Evolutionary conservation across 2,329 filamentous ascomycete genomes (phyloP).

Genomic region (Pyricularia sp.): DNA sequence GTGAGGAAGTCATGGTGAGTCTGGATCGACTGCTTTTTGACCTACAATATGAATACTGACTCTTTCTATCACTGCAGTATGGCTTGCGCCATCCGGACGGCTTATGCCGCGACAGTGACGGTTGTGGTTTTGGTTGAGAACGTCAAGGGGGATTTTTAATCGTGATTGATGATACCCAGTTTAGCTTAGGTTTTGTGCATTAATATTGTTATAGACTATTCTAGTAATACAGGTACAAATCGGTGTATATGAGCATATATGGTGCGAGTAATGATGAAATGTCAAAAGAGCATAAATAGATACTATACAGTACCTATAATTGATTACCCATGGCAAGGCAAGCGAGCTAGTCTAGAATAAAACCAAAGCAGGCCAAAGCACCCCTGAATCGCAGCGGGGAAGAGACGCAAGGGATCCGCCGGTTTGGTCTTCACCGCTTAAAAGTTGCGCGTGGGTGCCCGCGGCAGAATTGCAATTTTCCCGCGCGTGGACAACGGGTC

Average conservation of each 20-base stretch:
- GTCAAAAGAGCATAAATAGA: too few species aligned
- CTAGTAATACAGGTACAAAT: neutral
- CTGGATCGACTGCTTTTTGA: neutral
- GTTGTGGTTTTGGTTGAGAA: conserved; percentile 61
- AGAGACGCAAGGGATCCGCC: neutral
- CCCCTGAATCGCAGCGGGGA: neutral
- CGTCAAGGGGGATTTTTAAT: conserved; percentile 1
- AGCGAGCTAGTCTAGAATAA: neutral
- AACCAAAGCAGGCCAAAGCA: neutral
- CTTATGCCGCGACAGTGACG: conserved; percentile 63
- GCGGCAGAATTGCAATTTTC: neutral
- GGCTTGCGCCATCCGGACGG: conserved; percentile 65
- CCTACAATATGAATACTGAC: neutral
- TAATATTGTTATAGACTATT: too few species aligned
- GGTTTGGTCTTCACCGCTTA: neutral
- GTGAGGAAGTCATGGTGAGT: conserved; percentile 57
- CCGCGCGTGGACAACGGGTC: neutral
- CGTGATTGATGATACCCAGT: neutral
- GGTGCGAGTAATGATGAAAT: neutral
- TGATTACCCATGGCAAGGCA: neutral
- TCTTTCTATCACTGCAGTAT: conserved; percentile 32
- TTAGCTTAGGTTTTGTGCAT: neutral
- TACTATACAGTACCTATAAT: too few species aligned
- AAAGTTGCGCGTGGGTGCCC: neutral
- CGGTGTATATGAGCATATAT: neutral